Evolutionary conservation across 257 asterid genomes (phyloP), one percentile per base, ranked within the genome.

Genomic region (Ilex aquifolium): DNA sequence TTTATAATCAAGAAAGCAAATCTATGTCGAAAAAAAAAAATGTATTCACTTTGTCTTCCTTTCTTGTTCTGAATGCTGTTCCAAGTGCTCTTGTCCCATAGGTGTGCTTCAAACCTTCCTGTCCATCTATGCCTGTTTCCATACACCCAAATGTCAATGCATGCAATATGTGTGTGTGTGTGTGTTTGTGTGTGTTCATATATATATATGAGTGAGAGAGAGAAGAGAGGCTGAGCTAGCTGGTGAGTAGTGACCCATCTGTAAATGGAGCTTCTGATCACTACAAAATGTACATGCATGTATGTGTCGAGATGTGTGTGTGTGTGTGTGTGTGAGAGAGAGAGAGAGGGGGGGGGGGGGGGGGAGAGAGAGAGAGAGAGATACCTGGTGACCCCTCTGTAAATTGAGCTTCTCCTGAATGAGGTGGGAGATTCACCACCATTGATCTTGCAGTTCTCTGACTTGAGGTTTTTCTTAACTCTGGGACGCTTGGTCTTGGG

Each of bases 321-420:
- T 66, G 32, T 56, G 57, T 30, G 21, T 57, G 60, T 53, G 60
- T 42, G 31, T 30, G 50, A 53, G 40, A 56, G 44, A 31, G 32
- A 56, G 46, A 53, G 10, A n/a, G n/a, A n/a, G n/a, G 1, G 27
- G 27, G 27, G 27, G 1, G 27, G 27, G 27, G 27, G 27, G 27
- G 27, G 27, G 27, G 27, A 1, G 27, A 32, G 3, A 6, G 59
- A 44, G 4, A 50, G 15, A 60, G 21, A 39, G 13, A 6, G 15
- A 1, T 65, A 88, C 98, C 95, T 91, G 12, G 98, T 91, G 55
- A 91, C 96, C 32, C 98, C 98, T 79, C 98, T 80, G 85, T 75
- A 86, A 64, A 80, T 67, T 36, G 98, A 91, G 89, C 98, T 91
- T 75, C 95, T 80, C 52, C 77, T 85, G 0, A 80, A 62, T 0